Percentiles rank a stretch among this genome's conserved stretches.
Conservation (phyloP, 2,329 filamentous ascomycete genomes). For the Nemania bipapillata region DNA sequence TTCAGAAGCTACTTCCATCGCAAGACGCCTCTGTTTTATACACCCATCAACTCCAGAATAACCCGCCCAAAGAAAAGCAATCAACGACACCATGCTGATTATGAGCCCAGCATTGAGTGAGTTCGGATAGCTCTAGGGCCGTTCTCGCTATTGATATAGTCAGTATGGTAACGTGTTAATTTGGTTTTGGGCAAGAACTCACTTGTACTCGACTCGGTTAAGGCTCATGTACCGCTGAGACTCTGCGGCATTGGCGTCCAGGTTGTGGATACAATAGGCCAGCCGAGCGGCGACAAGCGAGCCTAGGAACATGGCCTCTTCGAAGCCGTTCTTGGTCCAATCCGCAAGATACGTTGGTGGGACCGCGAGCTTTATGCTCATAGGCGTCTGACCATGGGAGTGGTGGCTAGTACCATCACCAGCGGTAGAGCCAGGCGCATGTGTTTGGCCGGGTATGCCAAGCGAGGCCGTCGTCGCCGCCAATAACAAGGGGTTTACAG, state of each 20-base stretch:
- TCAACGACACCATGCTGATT: background rate
- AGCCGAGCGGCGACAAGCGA: conserved; percentile 81
- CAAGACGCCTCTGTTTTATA: conserved; percentile 35
- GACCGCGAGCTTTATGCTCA: conserved; percentile 79
- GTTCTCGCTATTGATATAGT: conserved; percentile 31
- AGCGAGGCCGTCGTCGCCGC: conserved; percentile 82
- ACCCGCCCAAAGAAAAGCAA: conserved; percentile 21
- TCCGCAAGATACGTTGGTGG: conserved; percentile 88
- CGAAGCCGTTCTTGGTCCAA: conserved; percentile 83
- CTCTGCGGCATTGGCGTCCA: conserved; percentile 64
- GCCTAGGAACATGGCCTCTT: conserved; percentile 87
- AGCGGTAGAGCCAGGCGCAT: conserved; percentile 55
- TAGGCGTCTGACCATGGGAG: conserved; percentile 78
- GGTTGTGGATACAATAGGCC: conserved; percentile 68
- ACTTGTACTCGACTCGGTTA: conserved; percentile 71
- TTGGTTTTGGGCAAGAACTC: conserved; percentile 45
- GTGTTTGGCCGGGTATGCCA: conserved; percentile 56
- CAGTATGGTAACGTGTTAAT: conserved; percentile 5
- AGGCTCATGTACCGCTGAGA: conserved; percentile 67
- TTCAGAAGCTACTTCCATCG: conserved; percentile 5
- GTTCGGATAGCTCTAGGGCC: conserved; percentile 40
- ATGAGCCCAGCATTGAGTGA: conserved; percentile 37
- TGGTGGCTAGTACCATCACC: conserved; percentile 61
- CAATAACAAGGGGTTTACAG: conserved; percentile 89
- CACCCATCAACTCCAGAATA: conserved; percentile 32